A percentile compares a stretch with the other conserved stretches of the same genome.
These are phyloP conservation scores for Corymbia citriodora DNA, from an alignment of 441 rosid species.

Conservation along the genomic window DNA sequence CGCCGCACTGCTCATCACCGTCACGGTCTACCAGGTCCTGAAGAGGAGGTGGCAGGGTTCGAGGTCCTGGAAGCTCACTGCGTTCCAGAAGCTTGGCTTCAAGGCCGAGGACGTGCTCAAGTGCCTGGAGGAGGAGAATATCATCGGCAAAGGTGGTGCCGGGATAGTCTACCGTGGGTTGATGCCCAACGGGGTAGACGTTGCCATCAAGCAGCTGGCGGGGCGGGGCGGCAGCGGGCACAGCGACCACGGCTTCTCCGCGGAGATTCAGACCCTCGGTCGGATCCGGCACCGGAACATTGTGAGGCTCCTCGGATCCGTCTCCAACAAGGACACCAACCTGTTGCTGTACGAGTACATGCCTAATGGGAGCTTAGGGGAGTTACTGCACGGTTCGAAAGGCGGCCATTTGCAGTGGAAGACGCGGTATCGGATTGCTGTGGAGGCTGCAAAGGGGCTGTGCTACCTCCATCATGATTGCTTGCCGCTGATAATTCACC, in stretches of 20 bases:
- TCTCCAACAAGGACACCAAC: conserved; percentile 84
- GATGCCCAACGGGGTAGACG: conserved; percentile 60
- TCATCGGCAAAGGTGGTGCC: conserved; percentile 92
- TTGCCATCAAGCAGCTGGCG: conserved; percentile 69
- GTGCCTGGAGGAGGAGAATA: conserved; percentile 78
- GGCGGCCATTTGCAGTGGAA: conserved; percentile 90
- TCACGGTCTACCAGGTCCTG: conserved; percentile 35
- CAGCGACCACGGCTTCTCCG: conserved; percentile 82
- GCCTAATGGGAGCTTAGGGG: conserved; percentile 90
- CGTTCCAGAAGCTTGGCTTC: conserved; percentile 71
- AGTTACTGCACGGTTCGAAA: conserved; percentile 73
- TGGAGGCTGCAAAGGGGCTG: conserved; percentile 77
- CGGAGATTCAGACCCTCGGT: conserved; percentile 86
- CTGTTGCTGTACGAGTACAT: conserved; percentile 72
- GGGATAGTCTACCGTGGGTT: conserved; percentile 85
- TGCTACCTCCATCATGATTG: conserved; percentile 95
- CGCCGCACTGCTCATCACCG: conserved; percentile 25
- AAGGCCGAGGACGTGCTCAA: conserved; percentile 73
- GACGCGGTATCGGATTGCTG: conserved; percentile 54
- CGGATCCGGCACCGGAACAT: conserved; percentile 80
- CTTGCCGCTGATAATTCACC: conserved; percentile 76
- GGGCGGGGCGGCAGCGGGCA: conserved; percentile 71
- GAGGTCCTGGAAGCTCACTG: conserved; percentile 72
- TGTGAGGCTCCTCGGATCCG: conserved; percentile 69
- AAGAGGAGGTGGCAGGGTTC: conserved; percentile 42